phyloP scores from a whole-genome alignment of 2,329 filamentous ascomycete species.

The Cladosporium sp. region DNA sequence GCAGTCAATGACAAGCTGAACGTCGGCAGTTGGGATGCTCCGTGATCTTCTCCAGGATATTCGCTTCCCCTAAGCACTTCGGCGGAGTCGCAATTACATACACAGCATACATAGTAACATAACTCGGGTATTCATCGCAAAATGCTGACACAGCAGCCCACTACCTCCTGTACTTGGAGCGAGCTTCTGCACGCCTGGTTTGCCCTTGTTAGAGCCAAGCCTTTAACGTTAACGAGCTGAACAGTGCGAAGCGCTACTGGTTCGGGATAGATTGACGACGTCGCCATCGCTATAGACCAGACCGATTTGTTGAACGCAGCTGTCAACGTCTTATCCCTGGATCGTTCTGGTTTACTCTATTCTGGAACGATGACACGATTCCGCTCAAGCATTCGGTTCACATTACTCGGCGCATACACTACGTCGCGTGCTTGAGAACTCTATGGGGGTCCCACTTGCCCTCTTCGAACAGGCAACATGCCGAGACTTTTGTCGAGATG shows the following conservation, averaged over 20 bases:
- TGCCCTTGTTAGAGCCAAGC: conserved; percentile 12
- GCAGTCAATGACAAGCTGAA: background rate
- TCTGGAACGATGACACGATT: background rate
- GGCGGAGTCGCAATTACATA: background rate
- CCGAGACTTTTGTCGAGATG: conserved; percentile 9
- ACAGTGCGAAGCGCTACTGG: conserved; percentile 7
- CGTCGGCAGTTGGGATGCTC: background rate
- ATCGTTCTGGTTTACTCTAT: background rate
- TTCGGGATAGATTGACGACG: background rate
- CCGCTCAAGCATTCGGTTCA: background rate
- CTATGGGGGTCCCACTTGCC: background rate
- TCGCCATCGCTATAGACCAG: background rate
- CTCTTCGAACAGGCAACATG: background rate
- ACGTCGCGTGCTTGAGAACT: background rate
- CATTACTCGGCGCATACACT: conserved; percentile 4
- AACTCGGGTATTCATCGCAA: background rate
- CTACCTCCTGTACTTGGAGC: background rate
- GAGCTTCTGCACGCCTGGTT: background rate
- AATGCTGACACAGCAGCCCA: background rate
- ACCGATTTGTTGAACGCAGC: background rate
- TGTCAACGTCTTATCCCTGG: background rate
- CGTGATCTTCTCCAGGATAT: background rate
- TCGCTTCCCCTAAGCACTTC: background rate
- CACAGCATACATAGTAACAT: background rate
- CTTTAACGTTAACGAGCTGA: background rate